phyloP scores from a whole-genome alignment of 768 basidiomycete genomes.

The Ephemerocybe angulata region DNA sequence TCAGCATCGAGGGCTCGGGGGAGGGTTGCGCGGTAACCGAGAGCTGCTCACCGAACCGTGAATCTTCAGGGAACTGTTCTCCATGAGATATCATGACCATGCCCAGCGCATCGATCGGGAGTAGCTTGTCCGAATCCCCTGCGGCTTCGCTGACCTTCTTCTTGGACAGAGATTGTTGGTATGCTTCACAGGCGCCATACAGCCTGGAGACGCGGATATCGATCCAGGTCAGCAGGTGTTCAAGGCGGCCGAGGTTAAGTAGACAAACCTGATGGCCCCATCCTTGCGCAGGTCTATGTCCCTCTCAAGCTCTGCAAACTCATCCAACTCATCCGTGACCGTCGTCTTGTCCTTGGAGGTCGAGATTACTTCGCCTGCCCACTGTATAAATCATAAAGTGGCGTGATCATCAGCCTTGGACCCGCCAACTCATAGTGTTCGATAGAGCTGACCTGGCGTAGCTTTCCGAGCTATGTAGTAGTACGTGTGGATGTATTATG shows the following conservation, averaged over 20 bases:
- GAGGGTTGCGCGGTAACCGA: background rate
- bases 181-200: conserved; percentile 65
- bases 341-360: conserved; percentile 76
- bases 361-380: conserved; percentile 88
- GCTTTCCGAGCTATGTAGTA: conserved; percentile 61
- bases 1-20: background rate
- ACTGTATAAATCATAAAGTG: conserved; percentile 42
- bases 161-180: conserved; percentile 69
- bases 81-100: conserved; percentile 86
- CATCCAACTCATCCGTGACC: conserved; percentile 78
- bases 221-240: background rate
- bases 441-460: conserved; percentile 59
- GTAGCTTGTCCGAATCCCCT: conserved; percentile 64
- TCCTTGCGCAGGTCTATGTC: conserved; percentile 79
- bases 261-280: conserved; percentile 66
- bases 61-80: conserved; percentile 75
- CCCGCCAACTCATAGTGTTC: conserved; percentile 6
- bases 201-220: conserved; percentile 43
- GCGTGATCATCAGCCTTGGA: conserved; percentile 25
- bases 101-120: conserved; percentile 76
- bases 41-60: conserved; percentile 53
- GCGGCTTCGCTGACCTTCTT: conserved; percentile 65
- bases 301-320: conserved; percentile 76
- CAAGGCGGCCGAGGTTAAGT: background rate
- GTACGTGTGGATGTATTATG: background rate